Evolutionary conservation across 2,329 filamentous ascomycete species (phyloP).

Genomic region (Hymenotorrendiella dingleyae): DNA sequence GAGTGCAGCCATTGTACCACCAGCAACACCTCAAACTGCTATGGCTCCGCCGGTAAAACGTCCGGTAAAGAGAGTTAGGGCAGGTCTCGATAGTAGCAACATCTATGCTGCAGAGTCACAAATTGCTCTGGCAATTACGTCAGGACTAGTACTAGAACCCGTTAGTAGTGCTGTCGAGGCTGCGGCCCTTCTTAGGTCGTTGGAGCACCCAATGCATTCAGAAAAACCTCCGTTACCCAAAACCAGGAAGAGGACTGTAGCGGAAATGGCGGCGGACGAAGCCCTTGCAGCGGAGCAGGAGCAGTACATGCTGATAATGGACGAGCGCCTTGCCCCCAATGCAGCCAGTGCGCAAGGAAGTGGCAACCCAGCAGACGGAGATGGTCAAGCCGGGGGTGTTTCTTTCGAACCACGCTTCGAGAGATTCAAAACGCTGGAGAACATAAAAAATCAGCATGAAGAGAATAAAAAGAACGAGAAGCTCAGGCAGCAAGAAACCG

Average conservation of each 20-base stretch:
- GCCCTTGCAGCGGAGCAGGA: slow-evolving; percentile 84
- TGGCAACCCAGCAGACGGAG: slow-evolving; percentile 58
- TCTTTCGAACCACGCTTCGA: slow-evolving; percentile 83
- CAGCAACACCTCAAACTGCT: slow-evolving; percentile 53
- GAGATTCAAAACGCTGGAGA: slow-evolving; percentile 83
- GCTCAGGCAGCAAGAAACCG: slow-evolving; percentile 47
- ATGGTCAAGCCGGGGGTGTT: slow-evolving; percentile 64
- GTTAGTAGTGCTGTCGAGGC: slow-evolving; percentile 63
- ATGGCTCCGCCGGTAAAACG: slow-evolving; percentile 58
- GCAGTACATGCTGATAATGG: slow-evolving; percentile 85
- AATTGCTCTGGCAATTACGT: slow-evolving; percentile 66
- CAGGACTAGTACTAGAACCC: slow-evolving; percentile 72
- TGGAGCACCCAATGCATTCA: slow-evolving; percentile 72
- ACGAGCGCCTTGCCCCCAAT: slow-evolving; percentile 68
- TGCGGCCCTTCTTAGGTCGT: slow-evolving; percentile 62
- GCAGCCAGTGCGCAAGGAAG: slow-evolving; percentile 51
- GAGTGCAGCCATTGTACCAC: slow-evolving; percentile 56
- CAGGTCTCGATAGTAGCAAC: slow-evolving; percentile 70
- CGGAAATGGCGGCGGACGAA: slow-evolving; percentile 92
- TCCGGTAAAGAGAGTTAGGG: slow-evolving; percentile 63
- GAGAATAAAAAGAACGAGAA: slow-evolving; percentile 76
- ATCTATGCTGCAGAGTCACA: slow-evolving; percentile 71
- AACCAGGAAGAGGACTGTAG: slow-evolving; percentile 85
- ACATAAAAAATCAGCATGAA: slow-evolving; percentile 71
- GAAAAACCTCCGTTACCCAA: slow-evolving; percentile 77